A percentile compares a stretch with the other conserved stretches of the same genome.
These are phyloP conservation scores for Quercus engelmannii DNA, from an alignment of 306 rosid genomes.

Conservation along the genomic window DNA sequence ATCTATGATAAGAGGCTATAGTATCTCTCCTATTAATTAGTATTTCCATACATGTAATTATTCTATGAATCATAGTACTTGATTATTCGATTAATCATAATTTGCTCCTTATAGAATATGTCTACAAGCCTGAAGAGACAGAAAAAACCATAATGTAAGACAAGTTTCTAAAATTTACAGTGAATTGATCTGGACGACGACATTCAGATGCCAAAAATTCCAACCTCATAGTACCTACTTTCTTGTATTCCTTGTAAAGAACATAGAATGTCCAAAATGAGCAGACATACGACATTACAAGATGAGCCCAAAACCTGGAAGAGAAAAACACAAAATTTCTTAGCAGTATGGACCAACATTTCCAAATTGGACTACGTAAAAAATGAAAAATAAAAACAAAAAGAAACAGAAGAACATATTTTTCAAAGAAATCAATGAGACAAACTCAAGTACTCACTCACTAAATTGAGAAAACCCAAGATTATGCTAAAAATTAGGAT, in stretches of 20 bases:
- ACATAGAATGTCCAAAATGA: constrained; percentile 78
- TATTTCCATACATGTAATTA: not conserved
- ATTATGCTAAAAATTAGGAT: not conserved
- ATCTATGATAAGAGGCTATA: not conserved
- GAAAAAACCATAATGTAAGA: not conserved
- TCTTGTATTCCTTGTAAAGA: constrained; percentile 68
- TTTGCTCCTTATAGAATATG: not conserved
- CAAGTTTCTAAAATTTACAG: constrained; percentile 40
- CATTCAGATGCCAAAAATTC: constrained; percentile 67
- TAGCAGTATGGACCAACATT: constrained; percentile 2
- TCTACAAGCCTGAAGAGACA: not conserved
- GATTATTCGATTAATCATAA: not conserved
- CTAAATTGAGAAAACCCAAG: not conserved
- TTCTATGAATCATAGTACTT: not conserved
- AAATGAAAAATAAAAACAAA: too few species aligned
- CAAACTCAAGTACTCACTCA: not conserved
- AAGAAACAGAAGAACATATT: not conserved
- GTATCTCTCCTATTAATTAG: not conserved
- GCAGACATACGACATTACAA: constrained; percentile 73
- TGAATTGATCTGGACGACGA: constrained; percentile 81
- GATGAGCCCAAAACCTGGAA: constrained; percentile 80
- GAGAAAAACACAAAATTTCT: constrained; percentile 3
- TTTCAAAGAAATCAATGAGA: not conserved
- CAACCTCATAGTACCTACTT: constrained; percentile 62
- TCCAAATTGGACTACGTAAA: not conserved